Base-by-base conservation (phyloP, 345 rosid species). In the Syzygium jambos region DNA sequence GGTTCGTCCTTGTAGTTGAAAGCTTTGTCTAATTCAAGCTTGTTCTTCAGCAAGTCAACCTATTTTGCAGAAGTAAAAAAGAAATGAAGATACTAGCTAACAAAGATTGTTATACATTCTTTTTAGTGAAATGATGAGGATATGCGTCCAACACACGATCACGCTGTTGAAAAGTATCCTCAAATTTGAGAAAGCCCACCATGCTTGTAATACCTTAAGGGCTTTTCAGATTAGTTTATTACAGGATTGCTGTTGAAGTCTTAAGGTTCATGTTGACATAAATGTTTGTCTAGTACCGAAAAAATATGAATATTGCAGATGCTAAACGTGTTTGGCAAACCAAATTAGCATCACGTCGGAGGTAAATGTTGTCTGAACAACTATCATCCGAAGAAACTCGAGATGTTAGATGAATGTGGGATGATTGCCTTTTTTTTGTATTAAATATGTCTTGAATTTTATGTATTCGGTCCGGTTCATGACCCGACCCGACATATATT, bases 361-460 rank as follows among this genome's bases (percentile, higher is more conserved):
- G 65, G 29, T 13, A 0, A 3, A 59, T 27, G 65, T 25, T 59
- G 15, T 34, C 65, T 59, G 25, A 59, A 27, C 30, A 59, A 59
- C 68, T 27, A n/a, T 27, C 29, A 13, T 25, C 19, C 0, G 51
- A 14, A 43, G 29, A 52, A 41, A 84, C 30, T 21, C 12, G 5
- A 9, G 23, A 25, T 17, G 51, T 34, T 0, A 21, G 65, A 57
- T 9, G 43, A 49, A 51, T n/a, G 51, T 1, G 3, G 30, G 51
- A 17, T 8, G 77, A 59, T 59, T 16, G 78, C 89, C 89, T 87
- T 87, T 53, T 88, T n/a, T n/a, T n/a, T n/a, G n/a, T n/a, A n/a
- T n/a, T n/a, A n/a, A n/a, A n/a, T n/a, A n/a, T n/a, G n/a, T n/a
- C n/a, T n/a, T n/a, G n/a, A n/a, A n/a, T n/a, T n/a, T n/a, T n/a